Conservation (phyloP, 495 filamentous ascomycete species). For the Beverwykella pulmonaria region DNA sequence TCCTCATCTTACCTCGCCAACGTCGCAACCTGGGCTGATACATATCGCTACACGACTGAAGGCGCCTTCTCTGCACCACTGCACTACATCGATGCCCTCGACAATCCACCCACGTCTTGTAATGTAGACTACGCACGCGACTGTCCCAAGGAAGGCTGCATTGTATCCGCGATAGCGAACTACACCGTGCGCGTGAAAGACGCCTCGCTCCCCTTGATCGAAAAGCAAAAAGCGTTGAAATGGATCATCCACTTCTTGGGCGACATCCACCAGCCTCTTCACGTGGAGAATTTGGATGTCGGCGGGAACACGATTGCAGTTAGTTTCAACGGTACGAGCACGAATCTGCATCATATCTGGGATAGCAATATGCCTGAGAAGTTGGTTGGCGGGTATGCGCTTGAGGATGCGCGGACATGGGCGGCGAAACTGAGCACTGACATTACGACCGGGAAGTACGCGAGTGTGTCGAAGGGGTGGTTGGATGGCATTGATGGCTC, state of each 20-base stretch:
- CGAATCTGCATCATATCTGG: constrained; percentile 63
- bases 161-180: constrained; percentile 63
- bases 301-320: constrained; percentile 67
- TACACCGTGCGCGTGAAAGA: constrained; percentile 54
- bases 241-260: constrained; percentile 66
- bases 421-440: constrained; percentile 53
- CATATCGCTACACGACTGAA: constrained; percentile 60
- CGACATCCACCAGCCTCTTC: constrained; percentile 68
- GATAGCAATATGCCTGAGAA: constrained; percentile 64
- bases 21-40: constrained; percentile 67
- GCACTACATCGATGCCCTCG: constrained; percentile 74
- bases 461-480: constrained; percentile 50
- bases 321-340: constrained; percentile 50
- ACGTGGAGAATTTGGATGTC: constrained; percentile 60
- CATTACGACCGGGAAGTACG: constrained; percentile 59
- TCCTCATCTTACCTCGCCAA: constrained; percentile 58
- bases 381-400: constrained; percentile 54
- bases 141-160: constrained; percentile 62
- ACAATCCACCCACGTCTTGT: constrained; percentile 62
- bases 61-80: constrained; percentile 60
- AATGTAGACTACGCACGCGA: constrained; percentile 63
- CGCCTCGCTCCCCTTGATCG: constrained; percentile 42
- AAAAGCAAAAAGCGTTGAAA: constrained; percentile 58
- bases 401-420: constrained; percentile 55
- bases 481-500: constrained; percentile 53